Percentiles rank a stretch among this genome's conserved stretches.
phyloP scores from a whole-genome alignment of 306 rosid genomes.

The Hippophae tibetana region DNA sequence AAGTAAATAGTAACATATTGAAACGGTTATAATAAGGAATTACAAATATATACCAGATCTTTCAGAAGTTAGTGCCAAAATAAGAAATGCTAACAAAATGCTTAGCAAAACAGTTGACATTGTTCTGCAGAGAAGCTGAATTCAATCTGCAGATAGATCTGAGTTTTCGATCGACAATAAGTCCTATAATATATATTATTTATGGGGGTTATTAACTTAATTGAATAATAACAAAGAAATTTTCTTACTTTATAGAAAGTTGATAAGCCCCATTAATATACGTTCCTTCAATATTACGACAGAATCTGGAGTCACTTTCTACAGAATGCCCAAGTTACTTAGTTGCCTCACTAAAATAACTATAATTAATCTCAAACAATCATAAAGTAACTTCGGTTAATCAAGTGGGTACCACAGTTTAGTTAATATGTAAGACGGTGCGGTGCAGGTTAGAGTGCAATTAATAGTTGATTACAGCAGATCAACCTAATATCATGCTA shows the following conservation, averaged over 20 bases:
- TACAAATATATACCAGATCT: constrained; percentile 3
- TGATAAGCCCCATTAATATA: constrained; percentile 7
- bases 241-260: constrained; percentile 24
- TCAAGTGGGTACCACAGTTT: no score
- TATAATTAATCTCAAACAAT: background rate
- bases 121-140: background rate
- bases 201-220: no score
- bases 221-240: background rate
- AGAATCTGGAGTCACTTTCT: background rate
- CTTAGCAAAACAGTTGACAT: constrained; percentile 15
- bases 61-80: constrained; percentile 9
- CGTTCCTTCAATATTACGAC: constrained; percentile 28
- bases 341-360: background rate
- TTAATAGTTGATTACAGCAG: no score
- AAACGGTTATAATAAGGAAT: no score
- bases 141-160: background rate
- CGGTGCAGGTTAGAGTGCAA: no score
- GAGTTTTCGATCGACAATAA: constrained; percentile 4
- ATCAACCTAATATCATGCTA: no score
- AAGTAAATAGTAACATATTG: no score
- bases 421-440: no score
- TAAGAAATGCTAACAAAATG: constrained; percentile 19
- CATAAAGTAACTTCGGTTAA: no score
- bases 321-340: background rate
- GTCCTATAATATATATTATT: background rate